These are phyloP conservation scores for Esteya vermicola DNA, from an alignment of 2,329 filamentous ascomycete genomes.

Conservation along the genomic window DNA sequence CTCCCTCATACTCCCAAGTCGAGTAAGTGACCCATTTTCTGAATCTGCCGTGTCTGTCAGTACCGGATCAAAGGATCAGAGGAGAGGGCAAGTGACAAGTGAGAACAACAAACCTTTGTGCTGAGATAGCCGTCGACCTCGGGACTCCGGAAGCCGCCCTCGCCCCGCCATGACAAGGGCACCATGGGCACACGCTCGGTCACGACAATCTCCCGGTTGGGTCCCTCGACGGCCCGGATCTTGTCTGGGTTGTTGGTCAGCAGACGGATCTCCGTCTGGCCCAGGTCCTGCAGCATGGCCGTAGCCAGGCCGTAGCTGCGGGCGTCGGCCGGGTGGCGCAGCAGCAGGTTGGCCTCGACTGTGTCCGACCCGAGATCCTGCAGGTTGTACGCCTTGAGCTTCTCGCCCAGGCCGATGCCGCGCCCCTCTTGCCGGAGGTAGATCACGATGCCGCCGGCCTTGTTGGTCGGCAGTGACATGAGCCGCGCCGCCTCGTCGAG, in stretches of 20 bases:
- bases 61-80: background rate
- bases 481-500: conserved; percentile 88
- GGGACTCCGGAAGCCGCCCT: conserved; percentile 67
- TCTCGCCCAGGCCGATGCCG: conserved; percentile 87
- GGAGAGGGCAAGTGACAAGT: background rate
- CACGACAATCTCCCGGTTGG: conserved; percentile 74
- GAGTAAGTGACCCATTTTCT: conserved; percentile 77
- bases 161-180: conserved; percentile 80
- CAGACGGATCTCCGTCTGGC: conserved; percentile 61
- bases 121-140: conserved; percentile 91
- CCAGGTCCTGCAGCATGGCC: conserved; percentile 80
- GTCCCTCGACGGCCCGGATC: conserved; percentile 84
- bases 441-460: conserved; percentile 75
- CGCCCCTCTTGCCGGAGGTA: conserved; percentile 93
- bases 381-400: conserved; percentile 94
- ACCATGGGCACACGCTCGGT: conserved; percentile 91
- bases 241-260: conserved; percentile 98
- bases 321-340: conserved; percentile 88
- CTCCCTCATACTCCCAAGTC: no score
- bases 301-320: conserved; percentile 93
- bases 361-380: conserved; percentile 97
- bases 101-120: conserved; percentile 60
- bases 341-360: conserved; percentile 82
- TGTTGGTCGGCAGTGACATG: conserved; percentile 59
- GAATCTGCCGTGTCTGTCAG: conserved; percentile 40